Percentiles rank a stretch among this genome's conserved stretches.
Evolutionary conservation across 495 filamentous ascomycete species (phyloP).

Genomic region (Astrothelium subdiscretum): DNA sequence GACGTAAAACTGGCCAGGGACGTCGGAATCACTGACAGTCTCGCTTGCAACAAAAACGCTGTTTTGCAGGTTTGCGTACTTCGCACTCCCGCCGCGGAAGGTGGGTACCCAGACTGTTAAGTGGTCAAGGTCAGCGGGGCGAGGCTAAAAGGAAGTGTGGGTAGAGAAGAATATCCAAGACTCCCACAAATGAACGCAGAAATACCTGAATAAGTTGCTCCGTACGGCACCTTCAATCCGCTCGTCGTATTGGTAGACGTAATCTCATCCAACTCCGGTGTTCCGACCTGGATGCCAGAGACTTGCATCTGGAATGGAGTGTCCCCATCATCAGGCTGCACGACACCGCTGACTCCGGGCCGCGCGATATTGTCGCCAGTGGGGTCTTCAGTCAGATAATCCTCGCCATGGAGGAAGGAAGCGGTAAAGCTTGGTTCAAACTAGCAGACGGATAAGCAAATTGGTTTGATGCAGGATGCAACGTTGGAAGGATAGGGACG

Average conservation of each 20-base stretch:
- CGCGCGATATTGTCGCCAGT: neutral
- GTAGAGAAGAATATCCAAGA: too few relatives aligned
- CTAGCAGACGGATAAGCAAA: neutral
- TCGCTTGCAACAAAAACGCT: conserved; percentile 14
- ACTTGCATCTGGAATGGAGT: conserved; percentile 7
- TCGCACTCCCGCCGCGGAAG: conserved; percentile 8
- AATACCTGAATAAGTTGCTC: conserved; percentile 8
- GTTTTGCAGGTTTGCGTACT: conserved; percentile 13
- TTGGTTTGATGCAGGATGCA: neutral
- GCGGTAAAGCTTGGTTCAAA: conserved; percentile 9
- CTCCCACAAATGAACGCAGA: too few relatives aligned
- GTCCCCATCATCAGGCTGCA: conserved; percentile 5
- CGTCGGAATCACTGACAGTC: conserved; percentile 8
- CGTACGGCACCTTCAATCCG: conserved; percentile 4
- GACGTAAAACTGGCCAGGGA: neutral
- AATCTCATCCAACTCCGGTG: neutral
- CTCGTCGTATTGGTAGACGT: neutral
- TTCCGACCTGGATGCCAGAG: conserved; percentile 3
- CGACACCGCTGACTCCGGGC: conserved; percentile 1
- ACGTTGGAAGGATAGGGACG: neutral
- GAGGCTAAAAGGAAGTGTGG: too few relatives aligned
- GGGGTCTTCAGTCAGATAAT: conserved; percentile 6
- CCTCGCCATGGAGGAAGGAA: neutral
- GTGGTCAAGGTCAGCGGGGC: neutral
- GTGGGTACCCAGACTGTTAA: conserved; percentile 8